Evolutionary conservation across 2,329 filamentous ascomycete species (phyloP).

Genomic region (Apiospora phragmitis): DNA sequence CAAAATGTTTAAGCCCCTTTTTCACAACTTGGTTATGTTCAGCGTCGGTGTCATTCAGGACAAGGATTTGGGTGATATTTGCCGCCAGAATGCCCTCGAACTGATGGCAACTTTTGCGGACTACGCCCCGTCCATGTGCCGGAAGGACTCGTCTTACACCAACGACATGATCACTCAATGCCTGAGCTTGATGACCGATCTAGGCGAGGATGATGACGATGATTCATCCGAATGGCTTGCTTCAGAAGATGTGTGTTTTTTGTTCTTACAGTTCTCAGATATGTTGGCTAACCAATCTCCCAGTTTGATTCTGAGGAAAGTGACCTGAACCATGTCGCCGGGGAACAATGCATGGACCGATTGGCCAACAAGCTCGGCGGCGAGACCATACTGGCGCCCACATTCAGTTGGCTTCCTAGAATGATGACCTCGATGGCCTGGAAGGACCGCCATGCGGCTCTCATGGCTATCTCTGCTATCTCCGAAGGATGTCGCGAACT

Average conservation of each 20-base stretch:
- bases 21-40: slow-evolving; percentile 89
- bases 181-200: slow-evolving; percentile 95
- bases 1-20: slow-evolving; percentile 97
- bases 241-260: slow-evolving; percentile 77
- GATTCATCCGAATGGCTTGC: slow-evolving; percentile 83
- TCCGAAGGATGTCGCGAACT: slow-evolving; percentile 95
- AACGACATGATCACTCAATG: slow-evolving; percentile 98
- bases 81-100: slow-evolving; percentile 92
- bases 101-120: slow-evolving; percentile 98
- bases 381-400: slow-evolving; percentile 86
- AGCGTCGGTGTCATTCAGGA: slow-evolving; percentile 92
- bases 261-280: neutral
- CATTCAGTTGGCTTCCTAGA: slow-evolving; percentile 93
- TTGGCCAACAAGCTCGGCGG: slow-evolving; percentile 96
- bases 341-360: slow-evolving; percentile 97
- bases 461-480: slow-evolving; percentile 99
- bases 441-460: slow-evolving; percentile 91
- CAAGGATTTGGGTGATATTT: slow-evolving; percentile 88
- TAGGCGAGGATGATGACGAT: slow-evolving; percentile 92
- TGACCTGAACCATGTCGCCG: slow-evolving; percentile 94
- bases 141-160: slow-evolving; percentile 88
- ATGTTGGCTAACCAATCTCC: slow-evolving; percentile 27
- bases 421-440: slow-evolving; percentile 97
- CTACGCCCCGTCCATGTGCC: slow-evolving; percentile 90
- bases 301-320: slow-evolving; percentile 90